phyloP scores from a whole-genome alignment of 78 protist species.

The Protostelium mycophagum region DNA sequence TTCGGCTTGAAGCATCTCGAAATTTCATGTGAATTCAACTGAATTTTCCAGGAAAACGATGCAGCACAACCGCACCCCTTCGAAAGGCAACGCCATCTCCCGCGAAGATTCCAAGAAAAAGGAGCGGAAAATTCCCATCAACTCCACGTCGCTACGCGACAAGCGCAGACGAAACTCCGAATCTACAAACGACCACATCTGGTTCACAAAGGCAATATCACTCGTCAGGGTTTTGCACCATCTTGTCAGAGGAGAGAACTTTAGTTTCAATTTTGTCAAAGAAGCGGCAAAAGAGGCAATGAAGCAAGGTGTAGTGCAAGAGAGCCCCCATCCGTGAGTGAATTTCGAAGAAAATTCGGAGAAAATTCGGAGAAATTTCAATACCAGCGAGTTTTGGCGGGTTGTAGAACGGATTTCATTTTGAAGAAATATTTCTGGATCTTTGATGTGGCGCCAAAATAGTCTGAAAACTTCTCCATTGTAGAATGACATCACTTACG shows the following conservation, averaged over 20 bases:
- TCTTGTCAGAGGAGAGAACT: background rate
- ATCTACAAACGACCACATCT: background rate
- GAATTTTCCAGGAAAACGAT: background rate
- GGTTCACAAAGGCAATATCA: background rate
- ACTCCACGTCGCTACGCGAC: background rate
- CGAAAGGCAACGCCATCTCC: background rate
- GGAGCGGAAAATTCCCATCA: background rate
- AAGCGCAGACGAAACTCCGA: background rate
- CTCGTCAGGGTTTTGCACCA: background rate
- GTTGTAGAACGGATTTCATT: too few species aligned
- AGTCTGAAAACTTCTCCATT: background rate
- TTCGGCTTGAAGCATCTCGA: too few species aligned
- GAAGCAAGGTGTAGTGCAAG: background rate
- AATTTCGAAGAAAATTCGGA: too few species aligned
- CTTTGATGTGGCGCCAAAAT: background rate
- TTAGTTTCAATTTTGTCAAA: background rate
- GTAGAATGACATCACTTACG: background rate
- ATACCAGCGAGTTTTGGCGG: too few species aligned
- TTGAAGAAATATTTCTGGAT: background rate
- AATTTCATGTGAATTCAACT: too few species aligned
- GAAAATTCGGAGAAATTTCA: too few species aligned
- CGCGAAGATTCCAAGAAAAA: background rate
- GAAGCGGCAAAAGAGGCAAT: background rate
- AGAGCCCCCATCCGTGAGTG: slow-evolving; percentile 11
- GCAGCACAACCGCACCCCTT: background rate